These are phyloP conservation scores for Fusarium phyllophilum DNA, from an alignment of 2,329 filamentous ascomycete genomes.

Conservation along the genomic window DNA sequence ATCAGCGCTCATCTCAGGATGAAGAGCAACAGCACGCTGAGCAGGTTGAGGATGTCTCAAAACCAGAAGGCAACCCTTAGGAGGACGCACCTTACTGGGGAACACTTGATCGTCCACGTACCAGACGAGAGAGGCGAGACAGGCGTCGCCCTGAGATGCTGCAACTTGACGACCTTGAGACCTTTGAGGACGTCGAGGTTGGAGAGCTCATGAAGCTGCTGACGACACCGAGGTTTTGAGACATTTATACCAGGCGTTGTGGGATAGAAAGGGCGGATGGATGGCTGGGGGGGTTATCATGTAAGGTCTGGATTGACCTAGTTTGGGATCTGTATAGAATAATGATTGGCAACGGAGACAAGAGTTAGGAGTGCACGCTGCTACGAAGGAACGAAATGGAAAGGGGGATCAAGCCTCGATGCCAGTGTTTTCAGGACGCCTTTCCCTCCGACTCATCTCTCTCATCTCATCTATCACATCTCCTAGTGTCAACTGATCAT, in stretches of 20 bases:
- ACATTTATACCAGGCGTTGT: conserved; percentile 40
- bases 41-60: conserved; percentile 35
- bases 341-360: conserved; percentile 36
- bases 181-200: conserved; percentile 45
- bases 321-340: conserved; percentile 38
- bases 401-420: conserved; percentile 43
- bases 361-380: conserved; percentile 37
- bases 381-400: conserved; percentile 44
- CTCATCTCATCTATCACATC: conserved; percentile 37
- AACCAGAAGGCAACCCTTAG: conserved; percentile 36
- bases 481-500: conserved; percentile 38
- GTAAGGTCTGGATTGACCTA: conserved; percentile 26
- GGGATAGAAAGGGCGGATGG: conserved; percentile 34
- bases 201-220: conserved; percentile 42
- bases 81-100: conserved; percentile 27
- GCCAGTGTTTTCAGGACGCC: conserved; percentile 43
- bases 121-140: conserved; percentile 12
- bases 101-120: conserved; percentile 21
- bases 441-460: conserved; percentile 36
- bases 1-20: conserved; percentile 2
- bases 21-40: conserved; percentile 34
- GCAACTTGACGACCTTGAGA: conserved; percentile 41
- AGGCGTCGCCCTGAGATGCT: conserved; percentile 2
- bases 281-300: conserved; percentile 21
- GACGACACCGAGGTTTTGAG: conserved; percentile 35